Base-by-base conservation (phyloP, 2,329 filamentous ascomycete species). In the Taxawa tesnikishii region DNA sequence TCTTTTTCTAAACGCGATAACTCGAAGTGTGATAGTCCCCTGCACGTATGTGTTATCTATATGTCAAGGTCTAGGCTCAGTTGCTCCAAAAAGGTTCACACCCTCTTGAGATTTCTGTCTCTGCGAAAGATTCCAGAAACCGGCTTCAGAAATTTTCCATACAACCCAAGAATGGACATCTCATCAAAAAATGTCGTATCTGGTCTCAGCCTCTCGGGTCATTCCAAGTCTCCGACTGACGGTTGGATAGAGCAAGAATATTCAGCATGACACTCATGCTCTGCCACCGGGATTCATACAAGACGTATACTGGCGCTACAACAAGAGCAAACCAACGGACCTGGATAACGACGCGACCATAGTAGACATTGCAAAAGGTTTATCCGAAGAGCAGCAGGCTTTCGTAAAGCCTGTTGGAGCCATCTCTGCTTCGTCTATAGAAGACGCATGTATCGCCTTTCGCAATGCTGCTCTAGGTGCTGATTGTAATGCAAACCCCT, bases 291-390 rank as follows among this genome's bases (percentile, higher is more conserved):
- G 33, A 14, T 37, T 38, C 29, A 35, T 40, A 6, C 34, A 37
- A 13, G 38, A 38, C n/a, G 35, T 30, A 19, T 40, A 37, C 28
- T 40, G 38, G 38, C 32, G 33, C 14, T 40, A 40, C 31, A 40
- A 40, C 35, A 40, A 36, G 26, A 26, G 38, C 25, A 40, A 40
- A 28, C 33, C 27, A 15, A 24, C 35, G 21, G 38, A 40, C 11
- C 26, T 40, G 29, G 35, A 40, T 8, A 17, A 32, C 3, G 38
- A 40, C 17, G 24, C 28, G 9, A 31, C 33, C 6, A 31, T 40
- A 6, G 26, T 40, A 6, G 26, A 40, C 18, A 38, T 37, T 28
- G 14, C 13, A 4, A 31, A 32, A n/a, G 38, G 38, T 3, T 25
- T 40, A 13, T 35, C 13, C 7, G 35, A 36, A 15, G 32, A 31